Evolutionary conservation across 441 rosid species (phyloP), one percentile per base, ranked within the genome.

Genomic region (Croton setiger): DNA sequence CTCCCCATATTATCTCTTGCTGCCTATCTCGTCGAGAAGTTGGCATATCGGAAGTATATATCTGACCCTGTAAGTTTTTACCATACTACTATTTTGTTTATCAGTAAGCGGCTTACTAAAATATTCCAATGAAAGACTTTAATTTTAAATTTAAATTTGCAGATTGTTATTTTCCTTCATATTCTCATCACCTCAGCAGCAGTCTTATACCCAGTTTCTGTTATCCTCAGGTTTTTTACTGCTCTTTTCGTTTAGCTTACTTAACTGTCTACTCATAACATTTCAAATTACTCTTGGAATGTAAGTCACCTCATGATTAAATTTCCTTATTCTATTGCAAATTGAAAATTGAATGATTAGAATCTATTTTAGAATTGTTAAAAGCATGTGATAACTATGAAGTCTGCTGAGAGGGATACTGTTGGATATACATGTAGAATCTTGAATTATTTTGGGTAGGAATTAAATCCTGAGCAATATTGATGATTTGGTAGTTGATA

Each of bases 1-100:
- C 97, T 93, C 37, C 92, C 97, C 1, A 45, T 88, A 47, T 89
- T 93, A 71, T 83, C 97, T 15, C 80, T 89, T 64, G 89, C 90
- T 71, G 92, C 96, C 20, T 96, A 81, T 76, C 59, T 78, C 1
- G 90, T 93, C 35, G 98, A 96, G 75, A 91, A 88, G 87, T 73
- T 91, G 79, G 89, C 81, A 17, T 88, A 87, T 52, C 72, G 59
- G 67, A 91, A 85, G 53, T 76, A 35, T 78, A 74, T 96, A 63
- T 74, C 89, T 65, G 88, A 85, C 66, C 82, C 78, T 45, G 98
- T 95, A 76, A 90, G 96, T 83, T 60, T 63, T 68, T 69, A 9
- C 41, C 57, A 35, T 20, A 15, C 54, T 36, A 53, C 20, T 48
- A 44, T 35, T 74, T 57, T 64, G 55, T 14, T 11, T 44, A 45